These are phyloP conservation scores for Hypoxylon sp. DNA, from an alignment of 2,329 filamentous ascomycete genomes.

Conservation along the genomic window DNA sequence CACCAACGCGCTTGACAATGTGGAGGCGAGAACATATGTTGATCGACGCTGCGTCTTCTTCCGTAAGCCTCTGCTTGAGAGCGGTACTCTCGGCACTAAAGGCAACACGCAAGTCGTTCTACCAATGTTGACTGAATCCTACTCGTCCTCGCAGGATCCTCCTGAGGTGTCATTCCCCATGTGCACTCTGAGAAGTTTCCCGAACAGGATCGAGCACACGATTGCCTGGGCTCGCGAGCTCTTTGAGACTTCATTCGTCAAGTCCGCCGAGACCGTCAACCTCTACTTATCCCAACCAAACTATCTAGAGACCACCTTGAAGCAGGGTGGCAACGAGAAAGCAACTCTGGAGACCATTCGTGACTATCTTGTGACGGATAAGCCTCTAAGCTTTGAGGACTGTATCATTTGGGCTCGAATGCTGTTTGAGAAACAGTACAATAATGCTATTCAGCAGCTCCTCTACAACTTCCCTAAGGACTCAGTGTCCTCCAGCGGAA, in stretches of 20 bases:
- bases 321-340: constrained; percentile 95
- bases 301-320: constrained; percentile 87
- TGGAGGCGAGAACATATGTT: constrained; percentile 96
- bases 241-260: constrained; percentile 94
- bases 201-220: constrained; percentile 97
- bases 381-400: constrained; percentile 92
- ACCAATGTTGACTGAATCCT: constrained; percentile 92
- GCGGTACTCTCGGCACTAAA: constrained; percentile 97
- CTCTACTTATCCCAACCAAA: constrained; percentile 92
- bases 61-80: constrained; percentile 95
- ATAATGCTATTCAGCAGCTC: constrained; percentile 95
- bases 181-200: constrained; percentile 97
- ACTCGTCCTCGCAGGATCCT: constrained; percentile 96
- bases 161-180: constrained; percentile 99
- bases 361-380: constrained; percentile 91
- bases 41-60: constrained; percentile 98
- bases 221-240: constrained; percentile 98
- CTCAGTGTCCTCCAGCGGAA: constrained; percentile 85
- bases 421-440: constrained; percentile 96
- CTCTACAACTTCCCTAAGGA: constrained; percentile 98
- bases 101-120: constrained; percentile 98
- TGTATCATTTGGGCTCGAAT: constrained; percentile 95
- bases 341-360: constrained; percentile 90
- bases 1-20: constrained; percentile 97
- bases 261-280: constrained; percentile 93